Evolutionary conservation across 331 rosid species (phyloP).

Genomic region (Phaseolus coccineus): DNA sequence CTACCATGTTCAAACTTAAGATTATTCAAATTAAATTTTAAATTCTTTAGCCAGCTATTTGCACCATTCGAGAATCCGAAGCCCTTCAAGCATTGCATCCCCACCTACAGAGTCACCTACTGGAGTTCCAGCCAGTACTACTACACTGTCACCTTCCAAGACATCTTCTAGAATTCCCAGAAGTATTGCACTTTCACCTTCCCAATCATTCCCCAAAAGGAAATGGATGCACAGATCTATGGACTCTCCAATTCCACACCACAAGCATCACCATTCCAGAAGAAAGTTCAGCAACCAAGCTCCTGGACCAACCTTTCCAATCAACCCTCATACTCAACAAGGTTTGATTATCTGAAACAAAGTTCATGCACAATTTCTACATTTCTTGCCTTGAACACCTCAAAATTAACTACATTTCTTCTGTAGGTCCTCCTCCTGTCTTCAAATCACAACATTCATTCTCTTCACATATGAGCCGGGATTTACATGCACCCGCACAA

Average conservation of each 20-base stretch:
- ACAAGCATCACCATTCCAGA: slow-evolving; percentile 52
- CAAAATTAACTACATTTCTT: slow-evolving; percentile 12
- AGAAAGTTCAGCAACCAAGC: slow-evolving; percentile 48
- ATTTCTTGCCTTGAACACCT: slow-evolving; percentile 11
- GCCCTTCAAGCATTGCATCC: slow-evolving; percentile 65
- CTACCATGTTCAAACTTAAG: not conserved
- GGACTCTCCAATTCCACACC: slow-evolving; percentile 53
- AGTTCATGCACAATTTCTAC: not conserved
- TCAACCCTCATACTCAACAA: slow-evolving; percentile 52
- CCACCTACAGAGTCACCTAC: slow-evolving; percentile 61
- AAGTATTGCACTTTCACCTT: slow-evolving; percentile 3
- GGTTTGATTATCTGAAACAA: slow-evolving; percentile 53
- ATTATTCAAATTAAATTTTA: not conserved
- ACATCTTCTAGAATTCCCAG: not conserved
- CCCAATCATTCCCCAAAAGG: slow-evolving; percentile 49
- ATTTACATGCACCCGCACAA: slow-evolving; percentile 53
- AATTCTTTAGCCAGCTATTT: slow-evolving; percentile 51
- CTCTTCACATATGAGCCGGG: slow-evolving; percentile 51
- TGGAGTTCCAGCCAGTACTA: slow-evolving; percentile 43
- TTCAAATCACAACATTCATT: slow-evolving; percentile 53
- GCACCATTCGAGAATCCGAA: slow-evolving; percentile 45
- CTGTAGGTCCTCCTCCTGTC: slow-evolving; percentile 58
- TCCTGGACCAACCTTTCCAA: slow-evolving; percentile 48
- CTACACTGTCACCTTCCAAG: slow-evolving; percentile 63
- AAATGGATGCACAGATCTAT: slow-evolving; percentile 53